Evolutionary conservation across 306 rosid genomes (phyloP), one percentile per base, ranked within the genome.

Genomic region (Lathyrus tuberosus): DNA sequence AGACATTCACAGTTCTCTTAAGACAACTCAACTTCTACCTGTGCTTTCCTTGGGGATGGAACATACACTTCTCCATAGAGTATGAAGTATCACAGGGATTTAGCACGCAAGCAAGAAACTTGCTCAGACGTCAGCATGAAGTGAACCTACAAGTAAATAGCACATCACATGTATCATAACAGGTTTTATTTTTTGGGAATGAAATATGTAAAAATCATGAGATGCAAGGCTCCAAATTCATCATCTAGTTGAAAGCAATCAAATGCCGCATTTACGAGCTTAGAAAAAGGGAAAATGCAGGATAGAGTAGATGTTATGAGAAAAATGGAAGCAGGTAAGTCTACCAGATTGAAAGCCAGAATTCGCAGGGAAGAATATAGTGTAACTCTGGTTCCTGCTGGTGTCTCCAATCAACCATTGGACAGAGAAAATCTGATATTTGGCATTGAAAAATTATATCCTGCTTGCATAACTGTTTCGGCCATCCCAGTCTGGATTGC

Each of bases 41-140:
- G 31, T 26, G 37, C 56, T 47, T 59, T 22, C 65, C 75, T 51
- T 52, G 42, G 44, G n/a, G 71, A 67, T 24, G 17, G 69, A 48
- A 78, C 40, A 67, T 66, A 46, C 73, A 51, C 30, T 78, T 58
- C 65, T 72, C 69, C 26, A 49, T 17, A 72, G n/a, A 66, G 33
- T 65, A 10, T 6, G n/a, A 72, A 48, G 35, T 51, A 62, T 52
- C 51, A 41, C 66, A 0, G 3, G 59, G 58, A 62, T 40, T 60
- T 17, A 47, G 40, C 69, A 48, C 51, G 28, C 41, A 30, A 18
- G 66, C 53, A 5, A 38, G 70, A 67, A 41, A 51, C 82, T 60
- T 73, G 53, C 74, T 51, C 40, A 20, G 40, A 35, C 40, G 3
- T 1, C 40, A 35, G 53, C 72, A 60, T 49, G 42, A 67, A 48